A percentile compares a stretch with the other conserved stretches of the same genome.
Conservation (phyloP, 2,329 filamentous ascomycete genomes). For the Thielaviopsis euricoi region DNA sequence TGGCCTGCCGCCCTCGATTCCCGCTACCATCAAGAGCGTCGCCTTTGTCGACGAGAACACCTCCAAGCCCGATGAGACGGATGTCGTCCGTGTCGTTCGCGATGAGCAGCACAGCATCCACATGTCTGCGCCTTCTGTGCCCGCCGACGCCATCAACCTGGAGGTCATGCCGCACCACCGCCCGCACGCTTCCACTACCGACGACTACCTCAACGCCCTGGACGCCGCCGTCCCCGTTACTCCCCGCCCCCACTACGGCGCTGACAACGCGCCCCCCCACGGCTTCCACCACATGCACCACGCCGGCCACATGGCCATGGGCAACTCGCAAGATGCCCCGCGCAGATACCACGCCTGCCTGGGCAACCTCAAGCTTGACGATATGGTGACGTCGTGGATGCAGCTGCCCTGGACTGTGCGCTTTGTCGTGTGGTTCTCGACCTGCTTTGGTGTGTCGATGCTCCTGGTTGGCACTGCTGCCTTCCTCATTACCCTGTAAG, state of each 20-base stretch:
- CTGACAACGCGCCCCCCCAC: not conserved
- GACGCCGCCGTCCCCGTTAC: not conserved
- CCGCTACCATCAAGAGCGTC: not conserved
- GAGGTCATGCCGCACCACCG: not conserved
- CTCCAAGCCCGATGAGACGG: not conserved
- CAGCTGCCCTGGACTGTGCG: slow-evolving; percentile 5
- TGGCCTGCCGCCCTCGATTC: slow-evolving; percentile 7
- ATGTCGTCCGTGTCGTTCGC: not conserved
- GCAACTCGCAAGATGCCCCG: not conserved
- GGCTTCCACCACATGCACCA: not conserved
- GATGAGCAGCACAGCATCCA: not conserved
- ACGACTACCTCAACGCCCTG: slow-evolving; percentile 3
- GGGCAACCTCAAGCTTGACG: not conserved
- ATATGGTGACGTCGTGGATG: slow-evolving; percentile 4
- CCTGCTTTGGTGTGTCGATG: slow-evolving; percentile 6
- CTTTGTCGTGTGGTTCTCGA: slow-evolving; percentile 7
- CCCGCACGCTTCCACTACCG: not conserved
- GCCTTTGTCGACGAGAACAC: not conserved
- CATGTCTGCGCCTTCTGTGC: not conserved
- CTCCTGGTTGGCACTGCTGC: slow-evolving; percentile 1
- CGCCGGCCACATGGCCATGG: not conserved
- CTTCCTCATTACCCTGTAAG: slow-evolving; percentile 5
- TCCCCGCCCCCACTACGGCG: not conserved
- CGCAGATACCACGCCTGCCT: not conserved
- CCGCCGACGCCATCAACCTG: not conserved